Evolutionary conservation across 257 asterid species (phyloP).

Genomic region (Lantana camara): DNA sequence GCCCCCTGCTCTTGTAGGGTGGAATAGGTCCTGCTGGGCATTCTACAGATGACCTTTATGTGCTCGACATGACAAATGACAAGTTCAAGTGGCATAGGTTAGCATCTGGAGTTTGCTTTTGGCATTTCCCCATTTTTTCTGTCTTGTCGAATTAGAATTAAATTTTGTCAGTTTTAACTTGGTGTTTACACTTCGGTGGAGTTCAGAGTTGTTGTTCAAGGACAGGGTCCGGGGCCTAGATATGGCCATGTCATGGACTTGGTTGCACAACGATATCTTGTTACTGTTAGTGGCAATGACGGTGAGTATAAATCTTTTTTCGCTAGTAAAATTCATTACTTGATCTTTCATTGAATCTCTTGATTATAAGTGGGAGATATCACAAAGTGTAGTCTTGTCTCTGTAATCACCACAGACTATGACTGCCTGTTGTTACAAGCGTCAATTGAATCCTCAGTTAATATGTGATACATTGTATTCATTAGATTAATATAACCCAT

Average conservation of each 20-base stretch:
- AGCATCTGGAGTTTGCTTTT: conserved; percentile 30
- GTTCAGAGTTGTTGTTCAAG: conserved; percentile 95
- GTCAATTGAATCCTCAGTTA: neutral
- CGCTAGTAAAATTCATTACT: conserved; percentile 10
- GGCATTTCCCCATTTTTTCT: conserved; percentile 27
- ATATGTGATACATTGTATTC: neutral
- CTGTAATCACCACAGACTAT: neutral
- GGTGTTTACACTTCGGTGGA: conserved; percentile 26
- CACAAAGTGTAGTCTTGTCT: neutral
- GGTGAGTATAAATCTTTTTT: conserved; percentile 53
- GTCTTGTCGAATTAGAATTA: conserved; percentile 1
- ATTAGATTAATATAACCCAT: neutral
- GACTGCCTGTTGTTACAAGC: neutral
- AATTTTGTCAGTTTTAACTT: conserved; percentile 34
- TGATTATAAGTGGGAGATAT: neutral
- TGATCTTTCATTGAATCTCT: conserved; percentile 16
- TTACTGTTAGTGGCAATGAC: conserved; percentile 89
- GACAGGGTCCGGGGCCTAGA: conserved; percentile 97
- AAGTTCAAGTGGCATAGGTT: conserved; percentile 98
- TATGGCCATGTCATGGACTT: conserved; percentile 99
- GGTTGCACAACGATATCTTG: conserved; percentile 97
- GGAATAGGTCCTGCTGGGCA: conserved; percentile 99
- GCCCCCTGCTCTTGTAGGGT: conserved; percentile 59
- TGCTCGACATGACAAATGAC: conserved; percentile 93
- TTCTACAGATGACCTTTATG: conserved; percentile 91